Base-by-base conservation (phyloP, 2,329 filamentous ascomycete species). In the Epichloe scottii region DNA sequence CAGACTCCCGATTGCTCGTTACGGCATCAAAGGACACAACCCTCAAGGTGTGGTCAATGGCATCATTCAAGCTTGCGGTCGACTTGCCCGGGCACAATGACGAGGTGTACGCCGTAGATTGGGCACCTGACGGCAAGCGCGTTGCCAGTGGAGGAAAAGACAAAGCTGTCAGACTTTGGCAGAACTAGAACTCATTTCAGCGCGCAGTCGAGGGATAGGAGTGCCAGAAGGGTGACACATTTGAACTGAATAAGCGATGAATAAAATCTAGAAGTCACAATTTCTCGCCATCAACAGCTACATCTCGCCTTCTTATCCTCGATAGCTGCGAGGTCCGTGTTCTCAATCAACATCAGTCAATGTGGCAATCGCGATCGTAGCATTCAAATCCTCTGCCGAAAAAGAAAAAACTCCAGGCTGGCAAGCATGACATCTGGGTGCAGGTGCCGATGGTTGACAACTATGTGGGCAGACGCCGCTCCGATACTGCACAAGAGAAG, bases 101-200 rank as follows among this genome's bases (percentile, higher is more conserved):
- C 61, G 88, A 96, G 66, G 90, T 96, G 0, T 96, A 90, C 66
- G 89, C 90, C 0, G 83, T 96, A 12, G 91, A 97, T 65, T 97
- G 91, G 93, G 90, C 87, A 59, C 85, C 89, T 0, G 90, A 96
- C 64, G 93, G 93, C 8, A 79, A 88, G 59, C 83, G 84, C 59
- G 90, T 97, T 15, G 89, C 84, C 17, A 95, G 89, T 65, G 93
- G 90, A 50, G 93, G 93, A 10, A 91, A 91, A 65, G 93, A 98
- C 67, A 96, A 95, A 66, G 81, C 81, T 2, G 79, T 85, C 19
- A 72, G 81, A 57, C 66, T 84, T 41, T 86, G 82, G 82, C 73
- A 78, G 58, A 80, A 83, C 63, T 85, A 69, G 62, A 47, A 23
- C 7, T 34, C 23, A 1, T 33, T 12, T 44, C 15, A 10, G 42